A percentile compares a stretch with the other conserved stretches of the same genome.
Conservation (phyloP, 768 basidiomycete genomes). For the Leccinum subtestaceum region DNA sequence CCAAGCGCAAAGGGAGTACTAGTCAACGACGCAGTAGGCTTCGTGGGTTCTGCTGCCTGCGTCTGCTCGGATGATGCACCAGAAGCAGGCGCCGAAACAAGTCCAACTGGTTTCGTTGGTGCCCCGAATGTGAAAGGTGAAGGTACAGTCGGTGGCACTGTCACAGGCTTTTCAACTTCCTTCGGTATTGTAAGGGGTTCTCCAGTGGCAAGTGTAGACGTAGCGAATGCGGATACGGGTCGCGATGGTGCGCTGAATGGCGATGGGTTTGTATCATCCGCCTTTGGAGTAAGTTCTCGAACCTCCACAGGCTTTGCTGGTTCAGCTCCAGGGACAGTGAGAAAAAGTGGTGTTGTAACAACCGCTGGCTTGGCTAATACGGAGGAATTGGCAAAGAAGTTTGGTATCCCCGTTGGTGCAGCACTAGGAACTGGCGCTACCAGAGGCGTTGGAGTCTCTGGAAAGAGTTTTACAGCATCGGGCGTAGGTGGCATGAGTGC, state of each 20-base stretch:
- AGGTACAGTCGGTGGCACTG: slow-evolving; percentile 4
- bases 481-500: slow-evolving; percentile 27
- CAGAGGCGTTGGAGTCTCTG: slow-evolving; percentile 8
- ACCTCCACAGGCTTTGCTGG: slow-evolving; percentile 6
- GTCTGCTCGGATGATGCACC: slow-evolving; percentile 12
- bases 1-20: slow-evolving; percentile 29
- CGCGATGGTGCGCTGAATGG: slow-evolving; percentile 12
- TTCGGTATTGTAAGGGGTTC: slow-evolving; percentile 14
- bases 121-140: slow-evolving; percentile 31
- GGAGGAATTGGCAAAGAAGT: slow-evolving; percentile 62
- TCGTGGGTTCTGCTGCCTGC: slow-evolving; percentile 3
- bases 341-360: slow-evolving; percentile 18
- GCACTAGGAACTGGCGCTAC: slow-evolving; percentile 4
- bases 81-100: slow-evolving; percentile 8
- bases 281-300: slow-evolving; percentile 4
- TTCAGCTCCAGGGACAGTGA: slow-evolving; percentile 16
- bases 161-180: slow-evolving; percentile 16
- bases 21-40: slow-evolving; percentile 7
- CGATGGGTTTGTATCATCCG: slow-evolving; percentile 5
- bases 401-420: slow-evolving; percentile 40
- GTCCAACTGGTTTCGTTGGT: slow-evolving; percentile 22
- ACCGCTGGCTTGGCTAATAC: slow-evolving; percentile 39
- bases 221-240: slow-evolving; percentile 4
- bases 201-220: slow-evolving; percentile 9
- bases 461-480: slow-evolving; percentile 16